Percentiles rank a stretch among this genome's conserved stretches.
Conservation (phyloP, 1,284 basidiomycete genomes). For the Takashimella koratensis region DNA sequence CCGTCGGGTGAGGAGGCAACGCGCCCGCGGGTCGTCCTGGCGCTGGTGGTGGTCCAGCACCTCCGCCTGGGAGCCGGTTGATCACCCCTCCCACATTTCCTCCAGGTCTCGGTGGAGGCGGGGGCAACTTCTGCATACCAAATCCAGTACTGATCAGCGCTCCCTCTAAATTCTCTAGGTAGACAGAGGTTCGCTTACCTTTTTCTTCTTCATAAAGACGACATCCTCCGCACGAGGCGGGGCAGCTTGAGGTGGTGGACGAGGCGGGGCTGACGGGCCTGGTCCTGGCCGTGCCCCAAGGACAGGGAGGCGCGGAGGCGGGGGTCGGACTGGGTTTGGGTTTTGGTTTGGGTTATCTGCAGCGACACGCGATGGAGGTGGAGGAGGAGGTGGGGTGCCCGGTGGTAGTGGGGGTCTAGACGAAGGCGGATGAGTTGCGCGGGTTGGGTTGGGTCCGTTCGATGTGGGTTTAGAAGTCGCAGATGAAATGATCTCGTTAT, state of each 20-base stretch:
- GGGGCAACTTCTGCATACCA: no score
- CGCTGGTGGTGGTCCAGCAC: background rate
- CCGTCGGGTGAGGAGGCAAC: no score
- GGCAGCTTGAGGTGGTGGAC: constrained; percentile 12
- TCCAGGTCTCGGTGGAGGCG: no score
- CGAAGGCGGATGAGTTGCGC: background rate
- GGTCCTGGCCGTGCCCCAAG: background rate
- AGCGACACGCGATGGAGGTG: constrained; percentile 2
- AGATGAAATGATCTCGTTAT: background rate
- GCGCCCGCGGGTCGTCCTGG: no score
- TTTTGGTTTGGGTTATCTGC: background rate
- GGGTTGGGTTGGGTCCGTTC: background rate
- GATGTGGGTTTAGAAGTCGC: background rate
- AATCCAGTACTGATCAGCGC: no score
- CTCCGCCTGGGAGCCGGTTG: background rate
- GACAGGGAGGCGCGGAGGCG: background rate
- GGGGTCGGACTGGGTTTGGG: background rate
- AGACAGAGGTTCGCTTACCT: no score
- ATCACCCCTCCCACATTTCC: background rate
- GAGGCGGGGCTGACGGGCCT: background rate
- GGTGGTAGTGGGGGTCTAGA: background rate
- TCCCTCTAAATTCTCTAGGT: no score
- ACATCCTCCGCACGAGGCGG: constrained; percentile 28
- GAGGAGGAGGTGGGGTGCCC: constrained; percentile 3
- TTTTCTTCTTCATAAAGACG: constrained; percentile 47